Percentiles rank a stretch among this genome's conserved stretches.
Evolutionary conservation across 2,329 filamentous ascomycete genomes (phyloP).

Genomic region (Hysterium pulicare): DNA sequence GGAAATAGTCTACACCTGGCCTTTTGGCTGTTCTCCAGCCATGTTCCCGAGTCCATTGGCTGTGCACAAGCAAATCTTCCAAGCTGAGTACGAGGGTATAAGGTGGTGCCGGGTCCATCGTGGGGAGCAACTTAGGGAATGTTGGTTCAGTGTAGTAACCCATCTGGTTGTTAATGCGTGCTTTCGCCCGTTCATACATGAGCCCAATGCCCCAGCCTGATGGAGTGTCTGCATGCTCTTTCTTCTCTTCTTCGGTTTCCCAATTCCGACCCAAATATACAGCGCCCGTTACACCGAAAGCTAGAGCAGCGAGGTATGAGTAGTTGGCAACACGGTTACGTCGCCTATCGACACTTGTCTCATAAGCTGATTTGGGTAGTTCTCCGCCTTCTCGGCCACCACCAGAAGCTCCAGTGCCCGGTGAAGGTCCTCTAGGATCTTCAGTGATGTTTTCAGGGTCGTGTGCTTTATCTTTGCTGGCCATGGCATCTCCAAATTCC

Average conservation of each 20-base stretch:
- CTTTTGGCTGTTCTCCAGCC: slow-evolving; percentile 95
- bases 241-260: slow-evolving; percentile 70
- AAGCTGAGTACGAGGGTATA: slow-evolving; percentile 91
- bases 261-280: slow-evolving; percentile 85
- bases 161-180: slow-evolving; percentile 70
- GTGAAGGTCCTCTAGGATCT: slow-evolving; percentile 41
- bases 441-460: slow-evolving; percentile 54
- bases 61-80: slow-evolving; percentile 92
- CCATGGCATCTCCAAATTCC: slow-evolving; percentile 57
- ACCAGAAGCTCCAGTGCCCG: slow-evolving; percentile 40
- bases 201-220: slow-evolving; percentile 72
- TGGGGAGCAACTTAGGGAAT: slow-evolving; percentile 87
- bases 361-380: slow-evolving; percentile 74
- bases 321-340: slow-evolving; percentile 73
- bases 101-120: slow-evolving; percentile 74
- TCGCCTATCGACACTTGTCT: slow-evolving; percentile 84
- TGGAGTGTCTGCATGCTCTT: slow-evolving; percentile 65
- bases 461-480: slow-evolving; percentile 6
- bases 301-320: slow-evolving; percentile 62
- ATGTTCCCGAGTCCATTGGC: slow-evolving; percentile 89
- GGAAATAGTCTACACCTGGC: slow-evolving; percentile 93
- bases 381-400: slow-evolving; percentile 60
- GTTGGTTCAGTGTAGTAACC: slow-evolving; percentile 95
- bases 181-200: slow-evolving; percentile 78
- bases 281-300: slow-evolving; percentile 55